A percentile compares a stretch with the other conserved stretches of the same genome.
Evolutionary conservation across 768 basidiomycete species (phyloP).

Genomic region (Multifurca ochricompacta): DNA sequence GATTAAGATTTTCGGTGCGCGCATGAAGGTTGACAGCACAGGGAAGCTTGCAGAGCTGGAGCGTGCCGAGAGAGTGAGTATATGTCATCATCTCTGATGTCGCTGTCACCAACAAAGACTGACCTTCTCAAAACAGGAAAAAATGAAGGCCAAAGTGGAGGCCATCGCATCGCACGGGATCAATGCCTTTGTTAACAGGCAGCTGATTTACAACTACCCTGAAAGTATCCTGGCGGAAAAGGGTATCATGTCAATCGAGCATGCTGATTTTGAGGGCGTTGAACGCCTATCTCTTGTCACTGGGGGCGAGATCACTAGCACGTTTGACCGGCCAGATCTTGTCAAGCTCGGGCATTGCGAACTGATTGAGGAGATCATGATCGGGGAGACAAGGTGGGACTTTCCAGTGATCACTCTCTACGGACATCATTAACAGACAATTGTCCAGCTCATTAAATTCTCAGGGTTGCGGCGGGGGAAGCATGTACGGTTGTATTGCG

Average conservation of each 20-base stretch:
- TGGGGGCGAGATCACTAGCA: conserved; percentile 94
- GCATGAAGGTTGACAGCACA: conserved; percentile 91
- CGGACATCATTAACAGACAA: not conserved
- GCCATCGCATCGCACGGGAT: conserved; percentile 91
- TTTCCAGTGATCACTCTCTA: conserved; percentile 6
- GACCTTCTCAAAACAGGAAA: conserved; percentile 54
- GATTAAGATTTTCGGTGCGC: conserved; percentile 97
- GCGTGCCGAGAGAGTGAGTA: conserved; percentile 77
- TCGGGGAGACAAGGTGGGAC: conserved; percentile 93
- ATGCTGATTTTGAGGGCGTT: conserved; percentile 98
- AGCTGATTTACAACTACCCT: conserved; percentile 99
- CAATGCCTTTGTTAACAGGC: conserved; percentile 96
- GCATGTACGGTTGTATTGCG: conserved; percentile 97
- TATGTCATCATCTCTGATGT: not conserved
- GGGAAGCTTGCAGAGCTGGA: conserved; percentile 98
- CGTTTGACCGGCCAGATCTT: conserved; percentile 87
- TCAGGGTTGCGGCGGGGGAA: conserved; percentile 97
- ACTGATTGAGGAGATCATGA: conserved; percentile 97
- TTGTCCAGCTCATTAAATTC: conserved; percentile 90
- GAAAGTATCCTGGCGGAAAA: conserved; percentile 91
- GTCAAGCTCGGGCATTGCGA: conserved; percentile 93
- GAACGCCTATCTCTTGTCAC: conserved; percentile 93
- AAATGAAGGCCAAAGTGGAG: conserved; percentile 98
- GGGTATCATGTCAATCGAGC: conserved; percentile 94
- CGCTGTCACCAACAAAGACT: not conserved